Percentiles rank a stretch among this genome's conserved stretches.
phyloP scores from a whole-genome alignment of 1,284 basidiomycete species.

The Moesziomyces parantarcticus region DNA sequence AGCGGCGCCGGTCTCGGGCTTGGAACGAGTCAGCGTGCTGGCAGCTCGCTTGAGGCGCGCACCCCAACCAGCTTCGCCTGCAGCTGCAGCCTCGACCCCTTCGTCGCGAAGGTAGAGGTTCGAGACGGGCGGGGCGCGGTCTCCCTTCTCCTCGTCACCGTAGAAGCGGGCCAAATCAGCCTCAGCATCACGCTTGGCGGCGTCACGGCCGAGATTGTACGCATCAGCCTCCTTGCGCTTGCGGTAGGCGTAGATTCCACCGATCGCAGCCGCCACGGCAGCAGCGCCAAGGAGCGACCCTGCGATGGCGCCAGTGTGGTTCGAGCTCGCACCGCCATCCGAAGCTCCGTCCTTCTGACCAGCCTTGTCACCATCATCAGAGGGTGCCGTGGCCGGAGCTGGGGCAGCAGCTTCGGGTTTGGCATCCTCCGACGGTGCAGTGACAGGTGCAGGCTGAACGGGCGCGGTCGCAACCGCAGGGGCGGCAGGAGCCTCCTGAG shows the following conservation, averaged over 20 bases:
- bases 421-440: conserved; percentile 2
- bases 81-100: conserved; percentile 15
- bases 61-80: conserved; percentile 12
- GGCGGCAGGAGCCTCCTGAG: neutral
- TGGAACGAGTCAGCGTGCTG: conserved; percentile 6
- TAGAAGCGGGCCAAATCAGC: conserved; percentile 8
- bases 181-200: conserved; percentile 32
- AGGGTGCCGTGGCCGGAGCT: conserved; percentile 2
- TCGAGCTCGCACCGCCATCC: neutral
- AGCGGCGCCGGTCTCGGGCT: neutral
- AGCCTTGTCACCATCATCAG: neutral
- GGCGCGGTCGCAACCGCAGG: neutral
- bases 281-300: conserved; percentile 62
- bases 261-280: conserved; percentile 59
- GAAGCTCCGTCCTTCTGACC: neutral
- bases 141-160: conserved; percentile 19
- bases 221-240: conserved; percentile 55
- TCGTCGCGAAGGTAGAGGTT: conserved; percentile 30
- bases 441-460: conserved; percentile 4
- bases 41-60: conserved; percentile 26
- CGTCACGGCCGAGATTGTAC: conserved; percentile 23
- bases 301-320: conserved; percentile 52
- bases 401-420: conserved; percentile 29
- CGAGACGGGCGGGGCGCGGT: conserved; percentile 40
- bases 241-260: conserved; percentile 62